phyloP scores from a whole-genome alignment of 805 yeast species.

The Torulaspora maleeae region DNA sequence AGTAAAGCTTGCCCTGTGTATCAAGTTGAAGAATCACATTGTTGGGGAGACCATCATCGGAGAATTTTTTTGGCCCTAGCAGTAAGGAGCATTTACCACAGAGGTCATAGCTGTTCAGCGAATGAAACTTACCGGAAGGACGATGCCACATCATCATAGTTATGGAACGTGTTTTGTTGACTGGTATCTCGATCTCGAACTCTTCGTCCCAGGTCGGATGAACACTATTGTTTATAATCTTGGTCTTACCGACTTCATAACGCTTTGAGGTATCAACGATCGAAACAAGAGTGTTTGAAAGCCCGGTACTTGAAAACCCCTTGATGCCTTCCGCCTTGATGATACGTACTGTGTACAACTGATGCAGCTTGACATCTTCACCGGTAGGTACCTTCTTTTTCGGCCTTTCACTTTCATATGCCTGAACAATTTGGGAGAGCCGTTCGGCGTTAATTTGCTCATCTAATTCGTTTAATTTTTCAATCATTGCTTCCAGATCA shows the following conservation, averaged over 20 bases:
- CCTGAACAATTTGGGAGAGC: constrained; percentile 41
- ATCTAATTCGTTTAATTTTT: constrained; percentile 50
- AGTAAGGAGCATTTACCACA: constrained; percentile 61
- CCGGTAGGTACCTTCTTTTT: constrained; percentile 16
- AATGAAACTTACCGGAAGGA: constrained; percentile 31
- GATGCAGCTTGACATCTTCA: constrained; percentile 34
- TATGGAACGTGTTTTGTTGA: constrained; percentile 43
- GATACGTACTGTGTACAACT: constrained; percentile 59
- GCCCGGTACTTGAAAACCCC: constrained; percentile 43
- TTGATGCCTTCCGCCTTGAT: constrained; percentile 59
- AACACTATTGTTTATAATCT: constrained; percentile 52
- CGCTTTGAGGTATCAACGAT: constrained; percentile 52
- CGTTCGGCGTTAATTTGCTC: constrained; percentile 54
- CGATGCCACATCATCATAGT: constrained; percentile 71
- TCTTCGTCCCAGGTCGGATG: constrained; percentile 88
- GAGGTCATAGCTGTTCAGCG: constrained; percentile 50
- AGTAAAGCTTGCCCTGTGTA: constrained; percentile 60
- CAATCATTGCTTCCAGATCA: constrained; percentile 51
- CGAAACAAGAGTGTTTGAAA: constrained; percentile 56
- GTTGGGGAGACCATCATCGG: constrained; percentile 64
- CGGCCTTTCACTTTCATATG: constrained; percentile 34
- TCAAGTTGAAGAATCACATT: constrained; percentile 56
- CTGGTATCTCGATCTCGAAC: constrained; percentile 51
- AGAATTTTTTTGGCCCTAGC: constrained; percentile 57
- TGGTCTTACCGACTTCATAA: constrained; percentile 62